Evolutionary conservation across 495 filamentous ascomycete genomes (phyloP).

Genomic region (Aspergillus saccharolyticus): DNA sequence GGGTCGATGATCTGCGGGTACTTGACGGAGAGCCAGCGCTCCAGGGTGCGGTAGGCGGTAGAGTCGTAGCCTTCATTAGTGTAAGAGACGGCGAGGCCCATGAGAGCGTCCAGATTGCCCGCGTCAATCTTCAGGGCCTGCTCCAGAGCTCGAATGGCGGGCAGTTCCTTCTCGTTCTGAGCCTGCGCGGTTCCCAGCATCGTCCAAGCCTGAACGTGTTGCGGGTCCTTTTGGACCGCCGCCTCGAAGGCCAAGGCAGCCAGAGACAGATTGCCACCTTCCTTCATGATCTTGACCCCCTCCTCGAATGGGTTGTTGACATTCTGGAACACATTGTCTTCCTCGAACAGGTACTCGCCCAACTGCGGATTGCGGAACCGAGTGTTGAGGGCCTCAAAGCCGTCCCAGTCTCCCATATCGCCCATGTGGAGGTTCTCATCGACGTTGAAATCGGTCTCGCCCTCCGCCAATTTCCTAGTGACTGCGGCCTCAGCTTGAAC

Average conservation of each 20-base stretch:
- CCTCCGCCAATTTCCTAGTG: slow-evolving; percentile 62
- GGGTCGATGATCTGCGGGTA: slow-evolving; percentile 76
- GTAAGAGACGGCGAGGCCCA: slow-evolving; percentile 96
- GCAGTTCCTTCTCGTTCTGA: slow-evolving; percentile 96
- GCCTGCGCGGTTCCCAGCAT: slow-evolving; percentile 87
- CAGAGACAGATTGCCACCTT: slow-evolving; percentile 88
- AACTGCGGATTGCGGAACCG: slow-evolving; percentile 65
- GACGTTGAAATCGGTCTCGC: slow-evolving; percentile 52
- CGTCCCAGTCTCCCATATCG: slow-evolving; percentile 66
- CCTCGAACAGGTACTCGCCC: slow-evolving; percentile 90
- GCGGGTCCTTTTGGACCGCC: slow-evolving; percentile 80
- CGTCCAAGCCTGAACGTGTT: slow-evolving; percentile 89
- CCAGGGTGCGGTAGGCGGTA: slow-evolving; percentile 91
- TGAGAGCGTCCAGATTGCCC: slow-evolving; percentile 79
- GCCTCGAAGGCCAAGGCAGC: slow-evolving; percentile 97
- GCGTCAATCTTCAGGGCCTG: slow-evolving; percentile 84
- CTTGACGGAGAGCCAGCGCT: slow-evolving; percentile 91
- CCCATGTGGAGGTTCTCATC: slow-evolving; percentile 57
- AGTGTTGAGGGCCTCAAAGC: slow-evolving; percentile 60
- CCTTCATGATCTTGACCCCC: slow-evolving; percentile 82
- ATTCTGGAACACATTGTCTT: slow-evolving; percentile 79
- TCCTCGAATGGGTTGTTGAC: slow-evolving; percentile 80
- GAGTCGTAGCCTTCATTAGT: slow-evolving; percentile 98
- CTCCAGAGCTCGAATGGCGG: slow-evolving; percentile 96
- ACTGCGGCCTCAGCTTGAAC: slow-evolving; percentile 75